These are phyloP conservation scores for Planoprotostelium fungivorum DNA, from an alignment of 78 protist species.

Conservation along the genomic window DNA sequence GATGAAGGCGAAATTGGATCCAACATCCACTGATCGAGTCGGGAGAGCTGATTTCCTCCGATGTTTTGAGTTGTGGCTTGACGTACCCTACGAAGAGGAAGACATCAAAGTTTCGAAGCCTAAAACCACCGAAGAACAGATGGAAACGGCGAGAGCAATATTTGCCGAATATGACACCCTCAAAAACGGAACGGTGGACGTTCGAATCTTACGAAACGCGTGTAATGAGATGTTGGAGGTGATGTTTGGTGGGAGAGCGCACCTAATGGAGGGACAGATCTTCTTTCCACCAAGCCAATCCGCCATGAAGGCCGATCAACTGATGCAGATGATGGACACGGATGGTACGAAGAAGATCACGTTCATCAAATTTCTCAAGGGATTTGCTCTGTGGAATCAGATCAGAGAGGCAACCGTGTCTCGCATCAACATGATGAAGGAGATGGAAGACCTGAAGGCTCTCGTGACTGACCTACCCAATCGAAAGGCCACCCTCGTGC, in stretches of 20 bases:
- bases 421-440: neutral
- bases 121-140: neutral
- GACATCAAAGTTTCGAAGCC: neutral
- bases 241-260: neutral
- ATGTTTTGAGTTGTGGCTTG: neutral
- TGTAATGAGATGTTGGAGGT: neutral
- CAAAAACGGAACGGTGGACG: neutral
- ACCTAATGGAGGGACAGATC: neutral
- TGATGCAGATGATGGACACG: neutral
- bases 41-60: neutral
- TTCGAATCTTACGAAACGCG: neutral
- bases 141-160: neutral
- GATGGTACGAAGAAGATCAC: neutral
- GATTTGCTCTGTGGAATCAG: neutral
- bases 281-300: neutral
- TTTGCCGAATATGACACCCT: neutral
- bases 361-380: neutral
- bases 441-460: neutral
- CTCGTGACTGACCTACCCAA: neutral
- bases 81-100: neutral
- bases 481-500: neutral
- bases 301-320: neutral
- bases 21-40: neutral
- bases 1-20: neutral
- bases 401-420: neutral